Evolutionary conservation across 805 yeast genomes (phyloP), one percentile per base, ranked within the genome.

Genomic region (Lipomyces yamanashiensis): DNA sequence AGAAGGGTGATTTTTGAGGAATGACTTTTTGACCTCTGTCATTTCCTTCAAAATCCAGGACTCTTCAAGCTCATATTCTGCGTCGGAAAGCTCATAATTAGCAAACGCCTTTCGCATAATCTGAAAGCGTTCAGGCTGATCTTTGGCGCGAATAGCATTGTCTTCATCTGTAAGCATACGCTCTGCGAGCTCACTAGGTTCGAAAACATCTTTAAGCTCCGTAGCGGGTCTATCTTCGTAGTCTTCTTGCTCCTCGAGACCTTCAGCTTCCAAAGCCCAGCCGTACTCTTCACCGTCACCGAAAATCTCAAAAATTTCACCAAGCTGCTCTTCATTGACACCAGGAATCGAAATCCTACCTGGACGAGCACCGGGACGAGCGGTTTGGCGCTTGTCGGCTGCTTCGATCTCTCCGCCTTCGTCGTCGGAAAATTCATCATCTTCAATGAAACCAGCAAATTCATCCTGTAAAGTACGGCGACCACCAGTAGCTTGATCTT

Each of bases 211-310:
- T 69, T 89, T 87, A 68, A 95, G 81, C 48, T 68, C 66, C 15
- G 66, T 61, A 21, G 55, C 47, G 34, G 70, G 77, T 12, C 70
- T 75, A 49, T 74, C 77, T 19, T 71, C 76, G 21, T 69, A 72
- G n/a, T 62, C 72, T 23, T 74, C 79, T 9, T 74, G 72, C 51
- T 80, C 86, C n/a, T 79, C 79, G 54, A 80, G 82, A n/a, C 84
- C 86, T 77, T 92, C 97, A 36, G 90, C 95, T 72, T 91, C 97
- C 60, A 95, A 80, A 12, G 99, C 99, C 98, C 99, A 95, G 62
- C 90, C 97, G 76, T 95, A 95, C 73, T 93, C 98, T 68, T 87
- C 92, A 57, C 99, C 99, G 75, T 92, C 96, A 69, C 99, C 99
- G 74, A 95, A 95, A 13, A 95, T 90, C 74, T 95, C 99, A 72